Percentiles rank a stretch among this genome's conserved stretches.
phyloP scores from a whole-genome alignment of 371 early-diverging fungal species.

The Apophysomyces sp. region DNA sequence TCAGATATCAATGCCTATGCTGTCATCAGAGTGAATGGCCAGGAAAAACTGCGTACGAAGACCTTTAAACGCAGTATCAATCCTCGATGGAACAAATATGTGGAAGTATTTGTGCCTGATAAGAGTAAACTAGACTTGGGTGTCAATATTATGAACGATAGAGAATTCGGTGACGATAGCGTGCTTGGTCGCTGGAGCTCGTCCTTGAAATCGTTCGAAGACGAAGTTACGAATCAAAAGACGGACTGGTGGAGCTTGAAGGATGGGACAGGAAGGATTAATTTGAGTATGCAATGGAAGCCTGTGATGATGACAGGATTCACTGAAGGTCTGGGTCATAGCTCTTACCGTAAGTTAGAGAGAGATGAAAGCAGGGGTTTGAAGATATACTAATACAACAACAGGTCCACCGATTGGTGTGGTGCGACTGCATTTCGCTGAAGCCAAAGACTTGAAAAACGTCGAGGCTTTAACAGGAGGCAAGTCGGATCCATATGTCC shows the following conservation, averaged over 20 bases:
- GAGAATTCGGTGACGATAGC: constrained; percentile 25
- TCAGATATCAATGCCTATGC: constrained; percentile 35
- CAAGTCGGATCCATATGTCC: constrained; percentile 81
- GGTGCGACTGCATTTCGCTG: constrained; percentile 64
- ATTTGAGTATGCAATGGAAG: constrained; percentile 43
- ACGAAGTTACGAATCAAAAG: constrained; percentile 25
- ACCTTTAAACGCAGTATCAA: constrained; percentile 36
- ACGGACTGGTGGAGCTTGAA: constrained; percentile 44
- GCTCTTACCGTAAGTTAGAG: constrained; percentile 22
- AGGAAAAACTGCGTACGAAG: constrained; percentile 24
- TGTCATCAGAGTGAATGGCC: constrained; percentile 30
- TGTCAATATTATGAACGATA: constrained; percentile 17
- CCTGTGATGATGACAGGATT: constrained; percentile 40
- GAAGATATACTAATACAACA: background rate
- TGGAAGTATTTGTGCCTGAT: constrained; percentile 30
- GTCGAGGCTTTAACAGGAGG: constrained; percentile 58
- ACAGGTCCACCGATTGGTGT: constrained; percentile 71
- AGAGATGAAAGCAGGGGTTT: background rate
- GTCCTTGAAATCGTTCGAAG: constrained; percentile 18
- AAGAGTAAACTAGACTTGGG: constrained; percentile 16
- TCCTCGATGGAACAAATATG: constrained; percentile 40
- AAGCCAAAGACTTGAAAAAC: constrained; percentile 68
- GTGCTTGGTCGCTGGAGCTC: constrained; percentile 22
- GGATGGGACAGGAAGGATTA: constrained; percentile 41
- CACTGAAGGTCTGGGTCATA: constrained; percentile 31